Base-by-base conservation (phyloP, 306 rosid species). In the Amphicarpaea edgeworthii region DNA sequence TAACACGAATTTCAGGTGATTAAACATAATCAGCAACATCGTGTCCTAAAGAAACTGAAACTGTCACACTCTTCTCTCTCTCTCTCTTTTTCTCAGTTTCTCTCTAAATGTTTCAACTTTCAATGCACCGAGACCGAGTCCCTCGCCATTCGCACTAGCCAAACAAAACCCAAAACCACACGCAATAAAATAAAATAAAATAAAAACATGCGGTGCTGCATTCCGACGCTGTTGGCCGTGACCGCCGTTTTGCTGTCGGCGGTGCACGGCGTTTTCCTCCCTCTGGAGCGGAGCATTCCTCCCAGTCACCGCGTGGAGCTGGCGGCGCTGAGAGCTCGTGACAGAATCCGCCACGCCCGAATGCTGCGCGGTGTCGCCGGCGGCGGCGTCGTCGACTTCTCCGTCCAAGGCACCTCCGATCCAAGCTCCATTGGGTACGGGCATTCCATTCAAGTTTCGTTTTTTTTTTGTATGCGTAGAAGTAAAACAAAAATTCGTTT, bases 391-490 rank as follows among this genome's bases (percentile, higher is more conserved):
- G 96, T 90, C 85, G 87, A 93, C 83, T 89, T 91, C 90, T 26
- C 96, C 6, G 96, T 91, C 59, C 83, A 77, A 79, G 98, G 98
- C 75, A 83, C 90, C 74, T 85, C 93, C 84, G 96, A 88, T 91
- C 97, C 92, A 12, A 77, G 68, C 82, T 60, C 85, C 55, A 82
- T 64, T 75, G 97, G 98, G 98, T 93, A 87, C 68, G 82, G 81
- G 68, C 80, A 83, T 76, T 19, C 62, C 24, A 10, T 63, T 41
- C 0, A 12, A 34, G 77, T 37, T 75, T 66, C 62, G 15, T 47
- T 73, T 78, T 75, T 16, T 53, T 28, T 28, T 77, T 84, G 50
- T 19, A 4, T 60, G 45, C 16, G 23, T 7, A 1, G 6, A n/a
- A n/a, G 23, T 7, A 1, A 14, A n/a, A n/a, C 12, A n/a, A 16